These are phyloP conservation scores for Lentithecium fluviatile DNA, from an alignment of 495 filamentous ascomycete species.

Conservation along the genomic window DNA sequence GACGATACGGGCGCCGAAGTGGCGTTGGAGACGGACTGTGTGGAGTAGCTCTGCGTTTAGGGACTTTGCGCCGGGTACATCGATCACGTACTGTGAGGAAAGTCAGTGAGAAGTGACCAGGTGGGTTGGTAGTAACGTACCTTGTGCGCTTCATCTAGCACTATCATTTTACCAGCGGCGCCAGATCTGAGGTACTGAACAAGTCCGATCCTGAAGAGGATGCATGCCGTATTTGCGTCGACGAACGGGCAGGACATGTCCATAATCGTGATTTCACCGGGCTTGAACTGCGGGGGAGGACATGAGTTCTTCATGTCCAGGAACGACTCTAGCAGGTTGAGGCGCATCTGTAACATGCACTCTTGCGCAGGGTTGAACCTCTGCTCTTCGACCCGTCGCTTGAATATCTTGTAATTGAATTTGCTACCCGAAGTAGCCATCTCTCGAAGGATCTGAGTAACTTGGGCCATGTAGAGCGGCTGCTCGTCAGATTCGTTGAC, in stretches of 20 bases:
- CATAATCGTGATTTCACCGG: constrained; percentile 66
- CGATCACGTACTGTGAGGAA: constrained; percentile 52
- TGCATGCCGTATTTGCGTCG: constrained; percentile 62
- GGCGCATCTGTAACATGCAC: constrained; percentile 55
- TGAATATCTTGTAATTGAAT: constrained; percentile 44
- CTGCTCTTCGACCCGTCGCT: constrained; percentile 56
- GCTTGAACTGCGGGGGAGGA: constrained; percentile 25
- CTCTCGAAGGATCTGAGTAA: constrained; percentile 16
- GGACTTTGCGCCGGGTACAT: constrained; percentile 45
- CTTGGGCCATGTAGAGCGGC: constrained; percentile 21
- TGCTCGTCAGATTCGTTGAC: constrained; percentile 5
- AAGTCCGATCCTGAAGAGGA: constrained; percentile 64
- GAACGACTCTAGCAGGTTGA: constrained; percentile 48
- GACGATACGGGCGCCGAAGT: constrained; percentile 63
- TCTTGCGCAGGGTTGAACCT: constrained; percentile 65
- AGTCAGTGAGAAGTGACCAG: background rate
- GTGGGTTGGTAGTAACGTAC: constrained; percentile 35
- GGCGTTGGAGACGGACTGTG: constrained; percentile 68
- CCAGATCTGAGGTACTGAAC: constrained; percentile 12
- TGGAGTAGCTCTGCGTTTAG: constrained; percentile 66
- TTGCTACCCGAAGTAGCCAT: constrained; percentile 8
- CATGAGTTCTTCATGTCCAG: constrained; percentile 48
- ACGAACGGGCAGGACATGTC: constrained; percentile 75
- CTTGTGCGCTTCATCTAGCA: constrained; percentile 63
- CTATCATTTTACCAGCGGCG: constrained; percentile 51